phyloP scores from a whole-genome alignment of 2,329 filamentous ascomycete species.

The Teratosphaeriaceae sp. region DNA sequence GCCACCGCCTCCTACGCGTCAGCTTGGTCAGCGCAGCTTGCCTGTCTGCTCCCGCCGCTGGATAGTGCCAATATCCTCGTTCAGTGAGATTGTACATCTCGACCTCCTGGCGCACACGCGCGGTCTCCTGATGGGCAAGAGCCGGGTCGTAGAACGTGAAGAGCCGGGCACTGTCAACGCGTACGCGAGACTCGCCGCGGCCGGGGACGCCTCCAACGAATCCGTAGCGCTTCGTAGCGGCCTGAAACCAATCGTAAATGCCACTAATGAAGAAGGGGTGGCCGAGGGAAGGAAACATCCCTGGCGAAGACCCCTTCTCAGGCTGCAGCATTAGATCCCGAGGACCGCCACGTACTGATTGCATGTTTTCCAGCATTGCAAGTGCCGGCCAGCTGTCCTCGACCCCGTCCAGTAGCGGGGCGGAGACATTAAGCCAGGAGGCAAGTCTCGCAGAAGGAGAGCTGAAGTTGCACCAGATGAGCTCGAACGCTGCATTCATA shows the following conservation, averaged over 20 bases:
- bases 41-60: conserved; percentile 18
- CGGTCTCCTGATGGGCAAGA: conserved; percentile 27
- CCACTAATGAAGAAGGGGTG: conserved; percentile 5
- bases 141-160: conserved; percentile 41
- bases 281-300: not conserved
- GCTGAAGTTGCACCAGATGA: conserved; percentile 59
- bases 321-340: not conserved
- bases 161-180: conserved; percentile 37
- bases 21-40: conserved; percentile 28
- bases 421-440: conserved; percentile 42
- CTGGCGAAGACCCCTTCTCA: not conserved
- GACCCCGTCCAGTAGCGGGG: conserved; percentile 23
- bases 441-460: conserved; percentile 38
- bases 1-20: conserved; percentile 15
- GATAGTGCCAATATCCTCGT: conserved; percentile 35
- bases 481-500: conserved; percentile 63
- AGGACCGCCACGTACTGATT: not conserved
- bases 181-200: conserved; percentile 37
- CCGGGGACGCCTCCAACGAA: conserved; percentile 36
- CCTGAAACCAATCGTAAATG: conserved; percentile 14
- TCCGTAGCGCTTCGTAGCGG: conserved; percentile 12
- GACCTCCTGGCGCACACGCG: conserved; percentile 30
- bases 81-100: conserved; percentile 36
- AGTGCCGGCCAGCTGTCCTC: not conserved
- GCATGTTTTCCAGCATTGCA: not conserved